Conservation (phyloP, 1,139 yeast genomes). For the Taphrina deformans region DNA sequence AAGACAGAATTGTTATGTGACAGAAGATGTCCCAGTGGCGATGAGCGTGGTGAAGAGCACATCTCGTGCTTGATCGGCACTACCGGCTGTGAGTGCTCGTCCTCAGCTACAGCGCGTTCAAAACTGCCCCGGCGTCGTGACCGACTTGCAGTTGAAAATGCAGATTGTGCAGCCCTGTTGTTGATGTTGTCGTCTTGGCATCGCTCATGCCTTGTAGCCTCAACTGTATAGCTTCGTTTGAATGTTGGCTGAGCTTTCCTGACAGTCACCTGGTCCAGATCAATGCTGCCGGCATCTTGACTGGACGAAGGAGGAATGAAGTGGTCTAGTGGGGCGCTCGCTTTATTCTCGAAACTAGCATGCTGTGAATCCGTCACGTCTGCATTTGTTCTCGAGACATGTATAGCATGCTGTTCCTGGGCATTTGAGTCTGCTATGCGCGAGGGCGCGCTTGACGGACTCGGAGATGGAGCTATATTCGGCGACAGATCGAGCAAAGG, state of each 20-base stretch:
- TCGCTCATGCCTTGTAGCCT: not conserved
- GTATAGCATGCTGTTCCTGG: not conserved
- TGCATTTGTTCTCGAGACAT: not conserved
- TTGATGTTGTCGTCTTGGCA: not conserved
- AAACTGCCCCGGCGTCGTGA: not conserved
- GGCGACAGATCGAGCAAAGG: not conserved
- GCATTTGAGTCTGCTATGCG: not conserved
- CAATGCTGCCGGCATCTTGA: conserved; percentile 17
- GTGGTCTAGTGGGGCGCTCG: not conserved
- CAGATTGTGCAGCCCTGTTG: not conserved
- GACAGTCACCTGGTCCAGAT: conserved; percentile 13
- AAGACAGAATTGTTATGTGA: not conserved
- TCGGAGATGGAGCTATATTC: not conserved
- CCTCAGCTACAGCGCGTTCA: not conserved
- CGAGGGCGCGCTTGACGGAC: not conserved
- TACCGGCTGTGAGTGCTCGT: not conserved
- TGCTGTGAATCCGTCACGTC: not conserved
- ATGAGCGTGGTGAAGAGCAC: not conserved
- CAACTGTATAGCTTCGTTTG: not conserved
- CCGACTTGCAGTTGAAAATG: not conserved
- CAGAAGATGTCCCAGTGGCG: not conserved
- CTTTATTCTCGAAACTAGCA: not conserved
- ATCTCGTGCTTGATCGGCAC: not conserved
- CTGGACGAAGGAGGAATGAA: not conserved
- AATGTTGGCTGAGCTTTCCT: not conserved